Evolutionary conservation across 2,329 filamentous ascomycete genomes (phyloP).

Genomic region (Colletotrichum liriopes): DNA sequence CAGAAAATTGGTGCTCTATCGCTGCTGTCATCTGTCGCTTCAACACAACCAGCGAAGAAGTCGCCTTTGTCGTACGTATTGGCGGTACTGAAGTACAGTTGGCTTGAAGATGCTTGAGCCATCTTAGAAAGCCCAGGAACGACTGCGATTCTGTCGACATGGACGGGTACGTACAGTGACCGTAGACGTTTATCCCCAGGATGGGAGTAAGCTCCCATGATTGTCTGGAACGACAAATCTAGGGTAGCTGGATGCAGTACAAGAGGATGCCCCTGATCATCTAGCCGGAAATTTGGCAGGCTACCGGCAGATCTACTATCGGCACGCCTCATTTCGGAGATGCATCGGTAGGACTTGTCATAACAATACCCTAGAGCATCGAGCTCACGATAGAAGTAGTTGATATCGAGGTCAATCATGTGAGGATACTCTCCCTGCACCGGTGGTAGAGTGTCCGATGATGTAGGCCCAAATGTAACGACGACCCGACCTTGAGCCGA

Average conservation of each 20-base stretch:
- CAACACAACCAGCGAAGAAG: slow-evolving; percentile 1
- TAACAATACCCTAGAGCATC: slow-evolving; percentile 15
- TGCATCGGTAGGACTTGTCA: slow-evolving; percentile 14
- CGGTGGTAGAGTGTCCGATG: neutral
- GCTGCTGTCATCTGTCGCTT: neutral
- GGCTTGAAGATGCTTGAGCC: too few species aligned
- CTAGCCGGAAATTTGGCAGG: neutral
- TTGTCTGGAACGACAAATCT: slow-evolving; percentile 54
- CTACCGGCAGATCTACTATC: neutral
- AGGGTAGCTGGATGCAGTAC: slow-evolving; percentile 53
- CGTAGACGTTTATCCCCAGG: slow-evolving; percentile 53
- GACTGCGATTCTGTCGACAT: slow-evolving; percentile 43
- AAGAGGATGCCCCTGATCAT: neutral
- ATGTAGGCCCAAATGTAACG: neutral
- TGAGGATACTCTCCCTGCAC: too few species aligned
- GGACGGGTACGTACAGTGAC: slow-evolving; percentile 49
- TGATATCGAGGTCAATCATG: slow-evolving; percentile 8
- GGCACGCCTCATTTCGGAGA: neutral
- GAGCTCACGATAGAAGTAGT: slow-evolving; percentile 21
- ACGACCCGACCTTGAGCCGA: neutral
- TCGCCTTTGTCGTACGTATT: slow-evolving; percentile 7
- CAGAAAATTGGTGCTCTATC: neutral
- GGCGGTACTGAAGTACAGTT: slow-evolving; percentile 1
- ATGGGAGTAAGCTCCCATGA: slow-evolving; percentile 50
- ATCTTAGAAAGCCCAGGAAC: neutral